Evolutionary conservation across 257 asterid species (phyloP), one percentile per base, ranked within the genome.

Genomic region (Solanum appendiculatum): DNA sequence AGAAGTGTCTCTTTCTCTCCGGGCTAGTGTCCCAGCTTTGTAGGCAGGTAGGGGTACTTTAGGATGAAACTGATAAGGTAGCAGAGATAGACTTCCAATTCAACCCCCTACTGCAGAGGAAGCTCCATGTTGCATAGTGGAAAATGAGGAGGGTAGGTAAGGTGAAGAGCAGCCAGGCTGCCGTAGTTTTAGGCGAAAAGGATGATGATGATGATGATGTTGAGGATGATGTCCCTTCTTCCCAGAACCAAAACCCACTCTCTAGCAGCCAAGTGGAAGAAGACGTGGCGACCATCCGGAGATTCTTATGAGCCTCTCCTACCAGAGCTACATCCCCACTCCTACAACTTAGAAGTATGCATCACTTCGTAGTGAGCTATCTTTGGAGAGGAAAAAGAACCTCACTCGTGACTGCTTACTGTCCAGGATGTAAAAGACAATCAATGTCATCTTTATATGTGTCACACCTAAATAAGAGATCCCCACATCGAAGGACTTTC

Each of bases 261-360:
- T 51, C 3, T 51, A 9, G 23, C 2, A 51, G 18, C 9, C 4
- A 4, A 0, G 3, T 6, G 3, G 9, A 51, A 23, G 60, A 51
- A 1, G 60, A 51, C 6, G 0, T 48, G 3, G 1, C n/a, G 16
- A 2, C 18, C n/a, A 6, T 51, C 18, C 5, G 9, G 3, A 51
- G n/a, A 23, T 51, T 0, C 4, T 9, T 51, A 23, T 0, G 3
- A 51, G 9, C 3, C 4, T 1, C 3, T 9, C 16, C 2, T 51
- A 7, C 23, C 9, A 0, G 18, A 51, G 9, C 3, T 51, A 51
- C 23, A 9, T 3, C 9, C 9, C 23, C 16, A 23, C n/a, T 16
- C 3, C 60, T 1, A 16, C n/a, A 3, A 0, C 9, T 51, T 0
- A 51, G n/a, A n/a, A 51, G n/a, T 18, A 51, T 51, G 10, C 60